Evolutionary conservation across 1,284 basidiomycete genomes (phyloP).

Genomic region (Peniophora sp.): DNA sequence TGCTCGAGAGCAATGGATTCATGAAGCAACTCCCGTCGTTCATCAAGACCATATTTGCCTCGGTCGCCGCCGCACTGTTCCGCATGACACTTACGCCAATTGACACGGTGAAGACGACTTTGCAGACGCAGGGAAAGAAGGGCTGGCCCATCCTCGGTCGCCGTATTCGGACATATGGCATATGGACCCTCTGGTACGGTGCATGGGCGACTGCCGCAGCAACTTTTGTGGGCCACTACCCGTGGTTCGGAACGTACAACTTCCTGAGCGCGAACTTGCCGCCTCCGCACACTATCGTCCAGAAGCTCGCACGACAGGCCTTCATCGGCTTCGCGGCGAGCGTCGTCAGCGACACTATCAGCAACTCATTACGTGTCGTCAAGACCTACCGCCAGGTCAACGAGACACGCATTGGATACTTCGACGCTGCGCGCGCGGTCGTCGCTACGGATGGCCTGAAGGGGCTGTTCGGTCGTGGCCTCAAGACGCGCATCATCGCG

Average conservation of each 20-base stretch:
- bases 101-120: slow-evolving; percentile 87
- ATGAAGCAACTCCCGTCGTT: slow-evolving; percentile 54
- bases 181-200: slow-evolving; percentile 80
- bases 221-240: slow-evolving; percentile 88
- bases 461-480: slow-evolving; percentile 73
- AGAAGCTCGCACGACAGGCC: slow-evolving; percentile 68
- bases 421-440: slow-evolving; percentile 59
- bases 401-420: slow-evolving; percentile 68
- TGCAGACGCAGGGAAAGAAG: slow-evolving; percentile 78
- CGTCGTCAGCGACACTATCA: slow-evolving; percentile 73
- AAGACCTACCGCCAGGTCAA: slow-evolving; percentile 91
- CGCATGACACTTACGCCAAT: slow-evolving; percentile 82
- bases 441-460: slow-evolving; percentile 55
- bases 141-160: slow-evolving; percentile 59
- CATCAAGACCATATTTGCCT: slow-evolving; percentile 67
- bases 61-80: slow-evolving; percentile 66
- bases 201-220: slow-evolving; percentile 84
- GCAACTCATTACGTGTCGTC: slow-evolving; percentile 83
- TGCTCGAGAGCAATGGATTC: slow-evolving; percentile 63
- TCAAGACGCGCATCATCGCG: slow-evolving; percentile 77
- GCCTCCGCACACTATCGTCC: slow-evolving; percentile 36
- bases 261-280: slow-evolving; percentile 63
- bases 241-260: slow-evolving; percentile 85
- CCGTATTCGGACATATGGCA: slow-evolving; percentile 66
- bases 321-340: slow-evolving; percentile 84